Conservation (phyloP, 2,329 filamentous ascomycete genomes). For the Pseudogymnoascus sp. region DNA sequence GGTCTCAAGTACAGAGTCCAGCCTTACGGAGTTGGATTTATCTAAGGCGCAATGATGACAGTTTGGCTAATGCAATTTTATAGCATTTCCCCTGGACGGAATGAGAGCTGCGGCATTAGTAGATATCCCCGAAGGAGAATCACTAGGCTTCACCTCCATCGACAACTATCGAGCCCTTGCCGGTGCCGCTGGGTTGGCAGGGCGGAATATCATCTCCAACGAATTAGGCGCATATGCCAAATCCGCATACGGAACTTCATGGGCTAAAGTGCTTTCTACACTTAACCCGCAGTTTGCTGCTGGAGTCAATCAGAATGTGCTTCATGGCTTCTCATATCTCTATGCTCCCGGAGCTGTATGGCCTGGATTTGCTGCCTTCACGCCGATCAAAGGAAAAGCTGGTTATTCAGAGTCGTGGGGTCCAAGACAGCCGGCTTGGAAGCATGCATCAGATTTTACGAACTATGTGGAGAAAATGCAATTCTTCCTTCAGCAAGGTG, state of each 20-base stretch:
- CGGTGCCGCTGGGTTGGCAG: slow-evolving; percentile 13
- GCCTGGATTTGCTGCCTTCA: slow-evolving; percentile 12
- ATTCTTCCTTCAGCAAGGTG: slow-evolving; percentile 11
- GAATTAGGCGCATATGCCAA: slow-evolving; percentile 14
- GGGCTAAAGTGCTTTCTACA: slow-evolving; percentile 13
- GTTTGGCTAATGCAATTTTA: background rate
- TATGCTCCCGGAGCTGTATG: slow-evolving; percentile 7
- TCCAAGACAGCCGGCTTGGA: slow-evolving; percentile 12
- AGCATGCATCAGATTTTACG: background rate
- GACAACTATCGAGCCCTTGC: slow-evolving; percentile 14
- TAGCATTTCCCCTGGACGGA: background rate
- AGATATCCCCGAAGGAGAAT: background rate
- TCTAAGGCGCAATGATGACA: background rate
- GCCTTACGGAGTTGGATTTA: background rate
- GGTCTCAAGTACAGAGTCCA: background rate
- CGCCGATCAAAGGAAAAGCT: background rate
- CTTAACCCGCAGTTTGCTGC: slow-evolving; percentile 12
- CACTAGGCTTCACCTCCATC: background rate
- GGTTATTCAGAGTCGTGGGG: slow-evolving; percentile 13
- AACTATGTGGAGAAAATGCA: slow-evolving; percentile 14
- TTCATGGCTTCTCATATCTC: slow-evolving; percentile 10
- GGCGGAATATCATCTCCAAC: slow-evolving; percentile 14
- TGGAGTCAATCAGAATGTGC: slow-evolving; percentile 10
- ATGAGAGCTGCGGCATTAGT: background rate
- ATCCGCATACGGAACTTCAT: slow-evolving; percentile 14